A percentile compares a stretch with the other conserved stretches of the same genome.
These are phyloP conservation scores for Terfezia boudieri DNA, from an alignment of 495 filamentous ascomycete genomes.

Conservation along the genomic window DNA sequence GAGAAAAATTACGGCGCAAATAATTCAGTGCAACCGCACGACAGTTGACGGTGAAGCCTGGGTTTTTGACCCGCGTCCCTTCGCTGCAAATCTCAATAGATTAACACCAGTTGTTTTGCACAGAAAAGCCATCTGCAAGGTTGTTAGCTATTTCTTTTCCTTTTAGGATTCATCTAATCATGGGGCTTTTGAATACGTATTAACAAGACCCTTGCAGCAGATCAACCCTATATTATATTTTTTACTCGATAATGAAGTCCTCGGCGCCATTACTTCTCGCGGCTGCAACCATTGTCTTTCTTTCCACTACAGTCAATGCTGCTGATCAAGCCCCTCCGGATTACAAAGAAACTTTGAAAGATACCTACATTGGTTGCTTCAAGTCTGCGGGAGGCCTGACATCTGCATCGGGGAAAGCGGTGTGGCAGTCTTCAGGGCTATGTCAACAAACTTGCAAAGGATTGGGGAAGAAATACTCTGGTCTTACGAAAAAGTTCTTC, in stretches of 20 bases:
- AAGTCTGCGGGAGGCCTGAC: constrained; percentile 7
- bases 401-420: neutral
- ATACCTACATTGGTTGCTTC: constrained; percentile 13
- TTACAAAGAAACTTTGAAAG: neutral
- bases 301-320: constrained; percentile 6
- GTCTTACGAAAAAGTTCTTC: constrained; percentile 20
- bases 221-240: too few species aligned
- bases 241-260: neutral
- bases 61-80: too few species aligned
- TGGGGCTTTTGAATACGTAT: too few species aligned
- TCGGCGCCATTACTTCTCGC: constrained; percentile 4
- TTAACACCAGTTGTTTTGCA: too few species aligned
- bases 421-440: constrained; percentile 9
- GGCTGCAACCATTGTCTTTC: constrained; percentile 3
- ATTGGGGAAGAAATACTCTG: neutral
- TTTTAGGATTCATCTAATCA: too few species aligned
- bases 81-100: too few species aligned
- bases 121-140: too few species aligned
- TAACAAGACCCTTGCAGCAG: too few species aligned
- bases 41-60: too few species aligned
- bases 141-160: too few species aligned
- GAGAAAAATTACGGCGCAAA: too few species aligned
- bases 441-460: constrained; percentile 10
- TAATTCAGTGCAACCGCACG: too few species aligned
- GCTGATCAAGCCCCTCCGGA: constrained; percentile 9